Base-by-base conservation (phyloP, 306 rosid genomes). In the Trifolium dubium region DNA sequence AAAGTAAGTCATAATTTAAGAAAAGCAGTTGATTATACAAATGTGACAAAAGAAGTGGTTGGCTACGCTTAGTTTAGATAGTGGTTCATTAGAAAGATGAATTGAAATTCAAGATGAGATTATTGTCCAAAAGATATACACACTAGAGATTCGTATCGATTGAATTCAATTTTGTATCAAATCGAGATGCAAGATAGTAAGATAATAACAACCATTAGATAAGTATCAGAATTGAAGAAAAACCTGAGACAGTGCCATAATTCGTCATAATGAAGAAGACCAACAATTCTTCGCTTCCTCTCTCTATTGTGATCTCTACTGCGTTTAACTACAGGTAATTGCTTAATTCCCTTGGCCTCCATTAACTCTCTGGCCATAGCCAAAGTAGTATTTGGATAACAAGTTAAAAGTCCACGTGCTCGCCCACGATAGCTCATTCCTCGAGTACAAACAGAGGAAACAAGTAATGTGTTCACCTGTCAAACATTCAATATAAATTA, bases 291-390 rank as follows among this genome's bases (percentile, higher is more conserved):
- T 72, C 81, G 86, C 79, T 88, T 94, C 75, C 81, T 80, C 76
- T 85, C 90, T 69, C 81, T 85, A 10, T 31, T 32, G n/a, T 39
- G 75, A 69, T 69, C 85, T 62, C 81, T 82, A 51, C 86, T 69
- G 12, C 82, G 99, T 83, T 86, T 88, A 75, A 94, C 97, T 76
- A 94, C 98, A 0, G 99, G 99, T 66, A 94, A 85, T 83, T 94
- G 99, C 79, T 88, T 92, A 72, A 89, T 71, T 67, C 89, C 99
- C 83, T 82, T 92, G 65, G 99, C 99, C 81, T 94, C 99, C 97
- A 94, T 94, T 72, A 94, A 88, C 66, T 94, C 98, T 85, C 84
- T 90, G 66, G 99, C 96, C 81, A 82, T 79, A 67, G 96, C 89
- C 85, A 94, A 84, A 85, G 72, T 84, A 29, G 89, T 83, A 79